Evolutionary conservation across 1,284 basidiomycete species (phyloP), one percentile per base, ranked within the genome.

Genomic region (Puccinia brachypodii): DNA sequence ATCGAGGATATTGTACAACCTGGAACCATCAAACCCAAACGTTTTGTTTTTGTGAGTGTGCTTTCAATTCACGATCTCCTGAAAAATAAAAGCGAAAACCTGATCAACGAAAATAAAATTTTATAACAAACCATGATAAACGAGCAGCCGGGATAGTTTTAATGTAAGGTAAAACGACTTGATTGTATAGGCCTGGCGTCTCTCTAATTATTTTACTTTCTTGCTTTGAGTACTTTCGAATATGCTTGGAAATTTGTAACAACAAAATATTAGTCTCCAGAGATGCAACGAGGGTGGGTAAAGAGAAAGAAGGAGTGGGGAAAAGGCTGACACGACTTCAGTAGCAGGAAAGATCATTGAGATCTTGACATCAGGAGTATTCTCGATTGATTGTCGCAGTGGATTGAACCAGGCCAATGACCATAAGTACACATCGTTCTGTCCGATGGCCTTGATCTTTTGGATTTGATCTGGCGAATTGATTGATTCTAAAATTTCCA

Each of bases 1-100:
- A 0, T 90, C 89, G 6, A 98, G 88, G 79, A 99, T 94, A 84
- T 96, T 93, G 83, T 92, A 90, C 0, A 98, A 92, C 95, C 94
- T 79, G 16, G 53, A 80, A 11, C 50, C 42, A 74, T 28, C 28
- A 69, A 56, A 22, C 3, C 25, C 0, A 22, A 40, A 16, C 2
- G 6, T 58, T 14, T 8, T 72, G 28, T 31, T 2, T 72, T 22
- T 22, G 50, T 56, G 7, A 56, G 53, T 13, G 14, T 22, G 14
- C 53, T 16, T 56, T 33, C 11, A 31, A 50, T n/a, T 16, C 2
- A 22, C 36, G 25, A 25, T 42, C 2, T 11, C 42, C 19, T 8
- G 36, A 42, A n/a, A 64, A 16, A 44, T 8, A 44, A 44, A 16
- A 44, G 16, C 8, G n/a, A 50, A 38, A 60, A 8, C 47, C 50